Percentiles rank a stretch among this genome's conserved stretches.
Evolutionary conservation across 2,329 filamentous ascomycete genomes (phyloP).

Genomic region (Pestalotiopsis sp.): DNA sequence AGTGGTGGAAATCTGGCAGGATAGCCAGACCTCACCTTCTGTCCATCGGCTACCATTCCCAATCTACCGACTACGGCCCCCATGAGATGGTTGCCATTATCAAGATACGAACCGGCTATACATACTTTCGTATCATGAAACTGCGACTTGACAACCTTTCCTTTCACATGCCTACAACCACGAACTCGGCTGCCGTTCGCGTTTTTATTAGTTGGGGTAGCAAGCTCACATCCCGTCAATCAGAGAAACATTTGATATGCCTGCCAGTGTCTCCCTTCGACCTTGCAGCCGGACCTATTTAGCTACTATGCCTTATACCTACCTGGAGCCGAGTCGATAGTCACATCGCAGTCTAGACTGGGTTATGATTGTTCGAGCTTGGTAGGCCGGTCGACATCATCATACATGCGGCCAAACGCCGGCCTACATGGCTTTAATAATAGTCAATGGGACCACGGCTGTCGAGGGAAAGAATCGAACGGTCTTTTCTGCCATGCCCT

Average conservation of each 20-base stretch:
- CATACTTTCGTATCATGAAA: too few species aligned
- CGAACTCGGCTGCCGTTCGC: not conserved
- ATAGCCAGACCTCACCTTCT: too few species aligned
- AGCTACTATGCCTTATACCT: not conserved
- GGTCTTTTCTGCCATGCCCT: not conserved
- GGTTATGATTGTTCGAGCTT: not conserved
- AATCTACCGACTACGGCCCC: too few species aligned
- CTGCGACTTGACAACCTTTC: too few species aligned
- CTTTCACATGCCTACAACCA: too few species aligned
- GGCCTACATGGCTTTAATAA: not conserved
- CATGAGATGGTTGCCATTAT: too few species aligned
- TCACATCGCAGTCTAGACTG: not conserved
- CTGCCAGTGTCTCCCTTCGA: not conserved
- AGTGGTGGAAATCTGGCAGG: too few species aligned
- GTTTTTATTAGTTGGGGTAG: not conserved
- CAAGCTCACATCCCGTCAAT: not conserved
- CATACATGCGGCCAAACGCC: constrained; percentile 2
- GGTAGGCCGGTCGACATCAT: not conserved
- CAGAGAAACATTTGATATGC: not conserved
- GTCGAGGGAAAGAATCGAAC: not conserved
- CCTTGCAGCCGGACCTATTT: constrained; percentile 2
- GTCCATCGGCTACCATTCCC: too few species aligned
- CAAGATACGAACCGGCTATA: too few species aligned
- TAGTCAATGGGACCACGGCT: not conserved
- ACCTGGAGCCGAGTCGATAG: not conserved